Base-by-base conservation (phyloP, 1,139 yeast species). In the Lodderomyces orthopsilosis region DNA sequence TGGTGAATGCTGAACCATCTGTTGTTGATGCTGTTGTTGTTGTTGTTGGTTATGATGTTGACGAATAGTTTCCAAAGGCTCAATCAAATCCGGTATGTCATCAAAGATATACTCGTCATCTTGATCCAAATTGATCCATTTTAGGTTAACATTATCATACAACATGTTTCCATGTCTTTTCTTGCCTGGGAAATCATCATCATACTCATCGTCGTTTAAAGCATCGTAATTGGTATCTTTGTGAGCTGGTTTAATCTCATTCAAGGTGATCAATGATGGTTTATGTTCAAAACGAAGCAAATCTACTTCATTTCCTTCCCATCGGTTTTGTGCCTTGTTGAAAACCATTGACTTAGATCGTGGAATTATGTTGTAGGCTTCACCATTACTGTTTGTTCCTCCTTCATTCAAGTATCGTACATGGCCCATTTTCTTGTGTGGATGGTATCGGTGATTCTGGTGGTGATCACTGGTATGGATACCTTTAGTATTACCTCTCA, bases 231-330 rank as follows among this genome's bases (percentile, higher is more conserved):
- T 4, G 9, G 7, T 9, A 9, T 15, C 17, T n/a, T 24, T 28
- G 13, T 33, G 18, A 6, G 12, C n/a, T 8, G 38, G 37, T 27
- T 44, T 32, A 24, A 45, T 41, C 17, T 68, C 74, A 21, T 58
- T 56, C 30, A 56, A 52, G 3, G 73, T 68, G 12, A 70, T 69
- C 35, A 70, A 57, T 10, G 68, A 61, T 1, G 74, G 74, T 44
- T 61, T 65, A 19, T 51, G 56, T 37, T 77, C 81, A 54, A 81
- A 80, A 46, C 70, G 66, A 42, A 73, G 59, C 41, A 79, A 62
- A 35, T 81, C 87, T 17, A 68, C 67, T 38, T 83, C 85, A 53
- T 83, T 83, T 3, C 90, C 90, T 56, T 83, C 89, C 90, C 90
- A 83, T 35, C 64, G 62, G 45, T 70, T 71, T 28, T 72, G 68